These are phyloP conservation scores for Cytidiella melzeri DNA, from an alignment of 768 basidiomycete species.

Conservation along the genomic window DNA sequence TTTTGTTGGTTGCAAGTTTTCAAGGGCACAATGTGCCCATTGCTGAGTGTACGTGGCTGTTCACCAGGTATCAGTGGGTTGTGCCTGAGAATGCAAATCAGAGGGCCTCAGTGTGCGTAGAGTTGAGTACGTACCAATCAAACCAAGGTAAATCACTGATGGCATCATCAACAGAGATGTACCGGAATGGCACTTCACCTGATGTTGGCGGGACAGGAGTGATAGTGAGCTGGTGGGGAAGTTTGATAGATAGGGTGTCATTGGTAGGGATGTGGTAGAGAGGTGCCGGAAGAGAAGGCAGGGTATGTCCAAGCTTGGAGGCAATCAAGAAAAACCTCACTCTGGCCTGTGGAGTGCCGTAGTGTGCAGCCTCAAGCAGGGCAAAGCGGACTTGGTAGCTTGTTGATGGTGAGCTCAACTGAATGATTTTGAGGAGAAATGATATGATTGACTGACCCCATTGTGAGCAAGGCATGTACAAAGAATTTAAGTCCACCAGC, in stretches of 20 bases:
- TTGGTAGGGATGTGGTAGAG: constrained; percentile 34
- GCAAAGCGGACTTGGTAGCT: constrained; percentile 41
- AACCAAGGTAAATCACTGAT: constrained; percentile 67
- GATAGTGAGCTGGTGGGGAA: constrained; percentile 36
- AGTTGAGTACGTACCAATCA: constrained; percentile 50
- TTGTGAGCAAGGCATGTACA: constrained; percentile 49
- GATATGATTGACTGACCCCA: constrained; percentile 44
- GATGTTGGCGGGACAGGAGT: constrained; percentile 37
- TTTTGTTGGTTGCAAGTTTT: constrained; percentile 34
- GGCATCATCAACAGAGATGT: constrained; percentile 64
- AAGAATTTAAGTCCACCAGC: constrained; percentile 73
- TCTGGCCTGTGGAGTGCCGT: constrained; percentile 39
- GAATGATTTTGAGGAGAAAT: neutral
- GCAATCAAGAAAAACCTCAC: constrained; percentile 47
- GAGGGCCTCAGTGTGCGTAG: too few relatives aligned
- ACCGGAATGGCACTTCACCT: constrained; percentile 43
- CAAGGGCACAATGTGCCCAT: constrained; percentile 15
- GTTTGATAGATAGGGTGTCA: constrained; percentile 44
- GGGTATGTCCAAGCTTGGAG: constrained; percentile 27
- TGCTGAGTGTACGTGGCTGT: neutral
- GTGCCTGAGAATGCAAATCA: constrained; percentile 8
- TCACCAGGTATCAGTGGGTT: constrained; percentile 25
- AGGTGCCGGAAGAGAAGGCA: constrained; percentile 38
- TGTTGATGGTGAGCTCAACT: constrained; percentile 2
- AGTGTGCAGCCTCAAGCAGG: constrained; percentile 42